A percentile compares a stretch with the other conserved stretches of the same genome.
phyloP scores from a whole-genome alignment of 2,329 filamentous ascomycete species.

The Nemania diffusa region DNA sequence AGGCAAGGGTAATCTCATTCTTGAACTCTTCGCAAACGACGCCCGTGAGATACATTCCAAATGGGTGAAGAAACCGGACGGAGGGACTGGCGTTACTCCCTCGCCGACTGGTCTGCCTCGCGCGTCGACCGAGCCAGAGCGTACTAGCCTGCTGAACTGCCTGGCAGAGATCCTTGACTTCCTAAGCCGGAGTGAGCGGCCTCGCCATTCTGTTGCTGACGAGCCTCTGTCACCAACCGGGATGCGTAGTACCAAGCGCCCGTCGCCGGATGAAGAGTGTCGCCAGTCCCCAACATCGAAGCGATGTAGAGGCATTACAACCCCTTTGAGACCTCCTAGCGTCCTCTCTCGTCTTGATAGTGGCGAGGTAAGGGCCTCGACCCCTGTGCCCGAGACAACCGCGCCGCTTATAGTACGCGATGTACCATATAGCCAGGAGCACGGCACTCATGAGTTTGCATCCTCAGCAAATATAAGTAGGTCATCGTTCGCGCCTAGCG shows the following conservation, averaged over 20 bases:
- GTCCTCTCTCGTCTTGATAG: conserved; percentile 43
- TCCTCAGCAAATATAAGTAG: conserved; percentile 49
- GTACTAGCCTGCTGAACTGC: conserved; percentile 38
- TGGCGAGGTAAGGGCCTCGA: conserved; percentile 38
- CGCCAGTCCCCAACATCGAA: conserved; percentile 37
- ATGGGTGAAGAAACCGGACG: conserved; percentile 46
- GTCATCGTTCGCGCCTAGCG: conserved; percentile 46
- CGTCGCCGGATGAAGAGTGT: conserved; percentile 39
- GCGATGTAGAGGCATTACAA: conserved; percentile 34
- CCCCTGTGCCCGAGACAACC: conserved; percentile 35
- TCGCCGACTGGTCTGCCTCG: conserved; percentile 38
- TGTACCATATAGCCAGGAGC: conserved; percentile 18
- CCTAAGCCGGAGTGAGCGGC: conserved; percentile 29
- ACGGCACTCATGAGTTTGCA: conserved; percentile 32
- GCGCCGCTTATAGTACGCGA: conserved; percentile 24
- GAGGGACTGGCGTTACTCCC: conserved; percentile 40
- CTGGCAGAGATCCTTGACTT: conserved; percentile 41
- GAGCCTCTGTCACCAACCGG: conserved; percentile 34
- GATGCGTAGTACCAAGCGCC: conserved; percentile 41
- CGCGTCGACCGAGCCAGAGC: conserved; percentile 43
- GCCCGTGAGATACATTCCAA: conserved; percentile 43
- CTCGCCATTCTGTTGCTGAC: conserved; percentile 23
- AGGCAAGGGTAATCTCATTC: conserved; percentile 37
- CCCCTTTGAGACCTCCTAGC: conserved; percentile 35
- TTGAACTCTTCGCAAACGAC: conserved; percentile 37